Evolutionary conservation across 768 basidiomycete genomes (phyloP), one percentile per base, ranked within the genome.

Genomic region (Suillus subalutaceus): DNA sequence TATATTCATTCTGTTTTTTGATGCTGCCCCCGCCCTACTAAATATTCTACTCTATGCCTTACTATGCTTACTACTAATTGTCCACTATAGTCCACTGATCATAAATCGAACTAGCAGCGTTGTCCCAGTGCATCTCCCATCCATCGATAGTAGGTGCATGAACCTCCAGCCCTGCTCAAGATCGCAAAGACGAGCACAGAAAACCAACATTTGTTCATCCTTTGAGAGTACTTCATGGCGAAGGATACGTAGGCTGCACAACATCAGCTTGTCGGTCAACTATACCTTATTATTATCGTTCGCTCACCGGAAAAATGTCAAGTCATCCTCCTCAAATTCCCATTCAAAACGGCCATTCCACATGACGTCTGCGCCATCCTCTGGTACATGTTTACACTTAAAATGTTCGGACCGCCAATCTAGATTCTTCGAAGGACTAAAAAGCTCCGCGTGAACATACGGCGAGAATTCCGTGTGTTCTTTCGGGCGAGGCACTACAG

Each of bases 241-340:
- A 58, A 58, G 15, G 37, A 71, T 38, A 56, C 59, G 60, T 32
- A 67, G 18, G 37, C 68, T 73, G 35, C 3, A 35, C 60, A 58
- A n/a, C 38, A 20, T 32, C 18, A 62, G 12, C 35, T 26, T 8
- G 26, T 52, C 64, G 15, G 18, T 68, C 16, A 66, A 62, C 26
- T 18, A 10, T 26, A 18, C 40, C 10, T 44, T 9, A 35, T 20
- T 26, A 30, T 16, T 26, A 30, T 16, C 30, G 6, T 26, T 15
- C 50, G 71, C 81, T 37, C 60, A 85, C 86, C 84, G 79, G 46
- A 88, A 44, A 68, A 88, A 88, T 4, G 84, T 80, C 40, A 89
- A 69, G 13, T 85, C 83, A 53, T 88, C 88, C 38, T 67, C 67
- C 18, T 82, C 80, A 59, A 82, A 85, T 60, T 81, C 79, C 83